Evolutionary conservation across 768 basidiomycete species (phyloP).

Genomic region (Cytidiella melzeri): DNA sequence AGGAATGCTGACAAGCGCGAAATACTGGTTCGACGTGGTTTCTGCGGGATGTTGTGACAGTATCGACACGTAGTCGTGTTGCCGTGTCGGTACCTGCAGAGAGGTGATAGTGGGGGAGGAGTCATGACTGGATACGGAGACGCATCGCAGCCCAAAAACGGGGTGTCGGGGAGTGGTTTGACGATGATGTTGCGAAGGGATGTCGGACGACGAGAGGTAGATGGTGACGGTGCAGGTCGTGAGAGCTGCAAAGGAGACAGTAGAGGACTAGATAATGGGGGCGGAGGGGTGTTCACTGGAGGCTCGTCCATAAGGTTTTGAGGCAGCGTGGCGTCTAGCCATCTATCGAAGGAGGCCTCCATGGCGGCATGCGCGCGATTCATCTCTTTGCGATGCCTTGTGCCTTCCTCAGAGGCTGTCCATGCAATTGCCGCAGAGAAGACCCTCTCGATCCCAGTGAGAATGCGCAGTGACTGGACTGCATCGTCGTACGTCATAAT

Average conservation of each 20-base stretch:
- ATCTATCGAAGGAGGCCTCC: background rate
- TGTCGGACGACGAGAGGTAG: background rate
- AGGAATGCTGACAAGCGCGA: background rate
- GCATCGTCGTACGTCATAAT: background rate
- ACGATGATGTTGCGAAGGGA: background rate
- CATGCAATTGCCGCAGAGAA: background rate
- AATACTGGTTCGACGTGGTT: background rate
- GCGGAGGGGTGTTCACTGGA: background rate
- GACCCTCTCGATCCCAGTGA: background rate
- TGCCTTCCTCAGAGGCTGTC: background rate
- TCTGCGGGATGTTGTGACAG: background rate
- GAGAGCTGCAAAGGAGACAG: background rate
- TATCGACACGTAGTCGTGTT: background rate
- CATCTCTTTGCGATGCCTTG: background rate
- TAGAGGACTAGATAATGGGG: background rate
- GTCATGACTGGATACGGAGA: background rate
- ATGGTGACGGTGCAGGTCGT: background rate
- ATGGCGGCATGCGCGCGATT: background rate
- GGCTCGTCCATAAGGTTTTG: background rate
- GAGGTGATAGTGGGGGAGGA: background rate
- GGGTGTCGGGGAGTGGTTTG: background rate
- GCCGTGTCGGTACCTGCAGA: background rate
- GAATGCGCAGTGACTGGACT: background rate
- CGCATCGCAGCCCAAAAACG: background rate
- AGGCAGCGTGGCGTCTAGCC: background rate